phyloP scores from a whole-genome alignment of 768 basidiomycete species.

The Mycena epipterygia region DNA sequence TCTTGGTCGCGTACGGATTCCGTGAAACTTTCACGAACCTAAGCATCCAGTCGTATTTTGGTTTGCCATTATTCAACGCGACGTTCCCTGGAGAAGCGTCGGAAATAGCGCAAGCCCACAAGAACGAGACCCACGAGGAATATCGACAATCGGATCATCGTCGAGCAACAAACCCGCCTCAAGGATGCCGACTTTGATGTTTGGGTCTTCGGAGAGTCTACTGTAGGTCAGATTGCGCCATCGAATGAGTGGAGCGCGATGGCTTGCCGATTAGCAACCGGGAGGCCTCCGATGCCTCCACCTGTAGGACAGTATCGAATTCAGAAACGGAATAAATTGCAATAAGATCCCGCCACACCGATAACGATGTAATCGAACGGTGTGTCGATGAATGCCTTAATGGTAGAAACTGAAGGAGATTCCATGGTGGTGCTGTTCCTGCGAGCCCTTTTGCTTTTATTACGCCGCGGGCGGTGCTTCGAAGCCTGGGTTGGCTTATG shows the following conservation, averaged over 20 bases:
- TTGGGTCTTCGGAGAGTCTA: conserved; percentile 10
- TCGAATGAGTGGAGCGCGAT: too few relatives aligned
- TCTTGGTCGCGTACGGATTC: background rate
- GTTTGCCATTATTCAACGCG: conserved; percentile 5
- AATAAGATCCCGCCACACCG: conserved; percentile 5
- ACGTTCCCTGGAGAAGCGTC: background rate
- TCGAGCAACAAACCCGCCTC: conserved; percentile 20
- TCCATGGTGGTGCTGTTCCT: too few relatives aligned
- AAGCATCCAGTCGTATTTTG: conserved; percentile 25
- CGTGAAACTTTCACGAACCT: conserved; percentile 3
- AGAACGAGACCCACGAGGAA: background rate
- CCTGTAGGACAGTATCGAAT: background rate
- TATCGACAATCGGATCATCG: conserved; percentile 17
- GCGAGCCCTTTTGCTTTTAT: too few relatives aligned
- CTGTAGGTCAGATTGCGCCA: too few relatives aligned
- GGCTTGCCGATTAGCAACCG: conserved; percentile 19
- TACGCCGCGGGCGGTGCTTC: too few relatives aligned
- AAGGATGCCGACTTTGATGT: conserved; percentile 20
- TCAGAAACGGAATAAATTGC: too few relatives aligned
- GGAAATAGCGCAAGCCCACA: background rate
- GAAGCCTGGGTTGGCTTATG: too few relatives aligned
- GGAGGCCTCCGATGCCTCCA: conserved; percentile 21
- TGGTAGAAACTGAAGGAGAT: too few relatives aligned
- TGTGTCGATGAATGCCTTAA: conserved; percentile 14
- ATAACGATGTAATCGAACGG: conserved; percentile 23